A percentile compares a stretch with the other conserved stretches of the same genome.
Evolutionary conservation across 2,329 filamentous ascomycete genomes (phyloP).

Genomic region (Pezicula neosporulosa): DNA sequence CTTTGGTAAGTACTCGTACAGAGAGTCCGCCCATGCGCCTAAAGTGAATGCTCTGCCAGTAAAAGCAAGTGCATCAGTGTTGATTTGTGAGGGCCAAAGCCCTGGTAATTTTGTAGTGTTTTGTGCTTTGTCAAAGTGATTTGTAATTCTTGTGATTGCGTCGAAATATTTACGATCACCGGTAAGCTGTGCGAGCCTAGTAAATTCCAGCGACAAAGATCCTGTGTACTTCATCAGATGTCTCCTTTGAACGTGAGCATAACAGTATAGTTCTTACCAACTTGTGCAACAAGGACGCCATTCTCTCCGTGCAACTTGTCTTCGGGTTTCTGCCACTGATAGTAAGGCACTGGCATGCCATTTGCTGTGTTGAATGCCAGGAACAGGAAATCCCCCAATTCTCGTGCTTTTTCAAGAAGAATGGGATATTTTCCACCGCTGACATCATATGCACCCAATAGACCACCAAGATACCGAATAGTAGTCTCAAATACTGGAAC

Average conservation of each 20-base stretch:
- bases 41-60: background rate
- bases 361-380: slow-evolving; percentile 80
- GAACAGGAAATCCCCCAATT: slow-evolving; percentile 66
- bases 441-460: slow-evolving; percentile 13
- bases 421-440: slow-evolving; percentile 5
- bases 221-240: background rate
- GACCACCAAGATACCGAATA: slow-evolving; percentile 19
- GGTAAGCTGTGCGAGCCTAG: slow-evolving; percentile 65
- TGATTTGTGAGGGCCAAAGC: slow-evolving; percentile 67
- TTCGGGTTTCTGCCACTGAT: slow-evolving; percentile 55
- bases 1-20: slow-evolving; percentile 60
- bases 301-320: slow-evolving; percentile 3
- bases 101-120: slow-evolving; percentile 68
- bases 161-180: slow-evolving; percentile 70
- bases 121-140: slow-evolving; percentile 66
- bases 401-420: slow-evolving; percentile 61
- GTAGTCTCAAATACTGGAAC: slow-evolving; percentile 19
- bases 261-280: background rate
- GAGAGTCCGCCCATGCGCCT: slow-evolving; percentile 39
- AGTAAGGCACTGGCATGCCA: slow-evolving; percentile 79
- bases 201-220: slow-evolving; percentile 64
- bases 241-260: background rate
- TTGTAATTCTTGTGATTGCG: slow-evolving; percentile 69
- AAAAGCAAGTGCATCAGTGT: slow-evolving; percentile 37
- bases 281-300: slow-evolving; percentile 5